Evolutionary conservation across 257 asterid species (phyloP), one percentile per base, ranked within the genome.

Genomic region (Scutellaria baicalensis): DNA sequence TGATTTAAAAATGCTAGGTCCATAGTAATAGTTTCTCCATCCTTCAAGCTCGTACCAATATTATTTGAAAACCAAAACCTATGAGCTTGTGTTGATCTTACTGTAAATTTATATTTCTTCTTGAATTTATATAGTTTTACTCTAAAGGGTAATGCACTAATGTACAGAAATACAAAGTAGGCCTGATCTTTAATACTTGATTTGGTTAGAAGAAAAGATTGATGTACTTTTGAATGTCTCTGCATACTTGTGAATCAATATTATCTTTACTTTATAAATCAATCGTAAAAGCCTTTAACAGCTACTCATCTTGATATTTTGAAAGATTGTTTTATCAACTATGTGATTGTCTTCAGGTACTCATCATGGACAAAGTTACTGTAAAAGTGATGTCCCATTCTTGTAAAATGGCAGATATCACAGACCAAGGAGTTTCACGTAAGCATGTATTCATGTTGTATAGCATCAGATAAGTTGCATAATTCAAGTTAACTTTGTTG

Each of bases 361-460:
- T 94, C 73, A 91, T 94, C 88, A 94, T 94, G 99, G 99, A 94
- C 81, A 94, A 84, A 86, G 95, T 94, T 58, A 91, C 99, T 5
- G 86, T 91, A 54, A 94, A 91, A 83, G 97, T 91, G 71, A 86
- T 94, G 96, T 94, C 99, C 12, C 77, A 77, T 77, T 84, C 97
- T 45, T 91, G 97, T 85, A 94, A 94, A 86, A 94, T 94, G 99
- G 93, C 95, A 60, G 99, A 94, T 77, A 94, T 94, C 61, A 91
- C 97, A 0, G 96, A 91, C 76, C 95, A 94, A 83, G 96, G 96
- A 76, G 86, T 94, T 83, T 94, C 99, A 63, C 78, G 99, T 94
- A 85, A 89, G 96, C 69, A 61, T 59, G 69, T 71, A 36, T 52
- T 58, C 50, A 13, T 35, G 63, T 17, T 62, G 2, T 68, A 31